Evolutionary conservation across 495 filamentous ascomycete genomes (phyloP), one percentile per base, ranked within the genome.

Genomic region (Aspergillus diversus): DNA sequence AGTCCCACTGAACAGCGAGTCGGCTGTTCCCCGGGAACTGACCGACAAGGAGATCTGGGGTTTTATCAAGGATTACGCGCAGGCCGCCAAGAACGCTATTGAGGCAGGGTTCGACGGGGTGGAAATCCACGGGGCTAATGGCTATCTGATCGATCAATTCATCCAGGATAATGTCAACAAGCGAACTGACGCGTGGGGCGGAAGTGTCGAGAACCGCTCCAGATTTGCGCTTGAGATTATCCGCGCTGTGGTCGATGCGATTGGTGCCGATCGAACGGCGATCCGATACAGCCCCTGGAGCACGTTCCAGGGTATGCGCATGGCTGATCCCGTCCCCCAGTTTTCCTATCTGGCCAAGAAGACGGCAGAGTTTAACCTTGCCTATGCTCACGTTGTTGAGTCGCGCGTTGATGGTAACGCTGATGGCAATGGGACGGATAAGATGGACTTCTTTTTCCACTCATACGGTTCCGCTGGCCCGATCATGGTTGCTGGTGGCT

Each of bases 71-170:
- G 81, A 83, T 52, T 90, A 86, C 60, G 84, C 76, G 1, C 47
- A 74, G 5, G 88, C 87, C 17, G 84, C 89, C 1, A 72, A 77
- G 65, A 87, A 85, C 55, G 87, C 88, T 4, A 77, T 91, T 12
- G 73, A 70, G 21, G 90, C 89, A 8, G 90, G 90, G 7, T 92
- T 92, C 62, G 90, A 92, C 67, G 89, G 88, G n/a, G 87, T 93
- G 3, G 90, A 93, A 75, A 75, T 92, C 39, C 89, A 92, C 69
- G 85, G 82, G 33, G 88, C 88, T 3, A 91, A 92, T 66, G 90
- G 89, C 5, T 92, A 90, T 62, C 75, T 93, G 27, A 73, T 91
- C 46, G 87, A 93, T 65, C 90, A 93, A 69, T 93, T 93, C 73
- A 7, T 48, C n/a, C 46, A 48, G 5, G 46, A 48, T 48, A 16